Percentiles rank a stretch among this genome's conserved stretches.
phyloP scores from a whole-genome alignment of 805 yeast genomes.

The Myxozyma lipomycoides region DNA sequence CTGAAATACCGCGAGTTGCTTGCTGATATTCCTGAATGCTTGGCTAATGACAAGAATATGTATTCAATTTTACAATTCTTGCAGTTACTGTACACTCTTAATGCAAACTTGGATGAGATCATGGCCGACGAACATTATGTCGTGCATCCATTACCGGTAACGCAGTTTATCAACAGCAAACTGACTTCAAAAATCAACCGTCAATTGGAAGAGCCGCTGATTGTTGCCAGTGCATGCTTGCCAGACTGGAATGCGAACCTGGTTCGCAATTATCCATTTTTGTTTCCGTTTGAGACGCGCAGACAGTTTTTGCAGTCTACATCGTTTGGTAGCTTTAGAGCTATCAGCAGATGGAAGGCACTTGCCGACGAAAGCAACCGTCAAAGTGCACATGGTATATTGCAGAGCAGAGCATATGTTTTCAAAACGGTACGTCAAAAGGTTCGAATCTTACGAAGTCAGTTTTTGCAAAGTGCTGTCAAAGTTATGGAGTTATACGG shows the following conservation, averaged over 20 bases:
- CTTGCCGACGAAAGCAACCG: not conserved
- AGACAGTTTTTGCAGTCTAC: conserved; percentile 76
- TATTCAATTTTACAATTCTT: conserved; percentile 31
- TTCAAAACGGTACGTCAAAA: conserved; percentile 80
- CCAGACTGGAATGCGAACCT: conserved; percentile 80
- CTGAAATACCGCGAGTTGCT: conserved; percentile 14
- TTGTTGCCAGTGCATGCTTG: conserved; percentile 73
- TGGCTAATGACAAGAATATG: conserved; percentile 13
- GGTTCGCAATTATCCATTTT: conserved; percentile 71
- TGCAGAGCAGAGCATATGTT: conserved; percentile 40
- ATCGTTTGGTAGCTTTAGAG: conserved; percentile 83
- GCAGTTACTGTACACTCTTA: conserved; percentile 31
- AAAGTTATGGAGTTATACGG: conserved; percentile 76
- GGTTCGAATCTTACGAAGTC: conserved; percentile 67
- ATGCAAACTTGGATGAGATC: conserved; percentile 28
- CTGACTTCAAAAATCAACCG: conserved; percentile 79
- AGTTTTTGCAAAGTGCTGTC: conserved; percentile 69
- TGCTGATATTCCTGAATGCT: conserved; percentile 10
- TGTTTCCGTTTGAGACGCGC: conserved; percentile 80
- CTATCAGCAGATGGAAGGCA: conserved; percentile 73
- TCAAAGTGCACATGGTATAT: conserved; percentile 27
- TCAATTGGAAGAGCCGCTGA: conserved; percentile 83
- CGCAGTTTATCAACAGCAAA: conserved; percentile 65
- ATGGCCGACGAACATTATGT: conserved; percentile 11
- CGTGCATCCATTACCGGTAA: conserved; percentile 20